These are phyloP conservation scores for Arthrobotrys entomopaga DNA, from an alignment of 2,329 filamentous ascomycete species.

Conservation along the genomic window DNA sequence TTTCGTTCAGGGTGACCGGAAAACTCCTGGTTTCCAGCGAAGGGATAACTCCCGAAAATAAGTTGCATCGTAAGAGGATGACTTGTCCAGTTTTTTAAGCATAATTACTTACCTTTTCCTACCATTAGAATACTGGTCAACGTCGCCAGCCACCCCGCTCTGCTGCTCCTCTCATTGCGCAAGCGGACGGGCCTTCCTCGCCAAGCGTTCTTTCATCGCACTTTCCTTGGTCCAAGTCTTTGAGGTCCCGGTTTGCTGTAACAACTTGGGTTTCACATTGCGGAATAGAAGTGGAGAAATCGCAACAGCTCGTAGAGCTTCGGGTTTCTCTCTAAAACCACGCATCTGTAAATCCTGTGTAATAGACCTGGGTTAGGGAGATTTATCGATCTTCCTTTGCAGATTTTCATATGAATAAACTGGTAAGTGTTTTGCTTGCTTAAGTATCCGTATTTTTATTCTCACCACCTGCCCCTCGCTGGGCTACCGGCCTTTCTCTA, in stretches of 20 bases:
- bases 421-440: slow-evolving; percentile 52
- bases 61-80: slow-evolving; percentile 17
- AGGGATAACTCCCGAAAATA: slow-evolving; percentile 31
- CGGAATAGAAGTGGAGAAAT: slow-evolving; percentile 44
- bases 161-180: slow-evolving; percentile 33
- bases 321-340: slow-evolving; percentile 29
- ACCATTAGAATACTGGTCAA: slow-evolving; percentile 14
- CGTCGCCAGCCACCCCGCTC: slow-evolving; percentile 16
- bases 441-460: neutral
- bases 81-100: slow-evolving; percentile 29
- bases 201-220: slow-evolving; percentile 38
- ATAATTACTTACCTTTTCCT: slow-evolving; percentile 14
- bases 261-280: slow-evolving; percentile 50
- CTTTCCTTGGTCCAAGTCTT: slow-evolving; percentile 23
- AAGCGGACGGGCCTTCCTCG: slow-evolving; percentile 28
- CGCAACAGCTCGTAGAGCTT: slow-evolving; percentile 31
- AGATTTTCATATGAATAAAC: slow-evolving; percentile 55
- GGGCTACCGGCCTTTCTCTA: neutral
- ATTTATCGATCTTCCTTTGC: slow-evolving; percentile 51
- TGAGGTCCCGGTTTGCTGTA: slow-evolving; percentile 41
- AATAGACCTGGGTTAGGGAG: slow-evolving; percentile 29
- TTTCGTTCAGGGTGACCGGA: slow-evolving; percentile 37
- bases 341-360: slow-evolving; percentile 23
- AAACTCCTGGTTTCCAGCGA: slow-evolving; percentile 36
- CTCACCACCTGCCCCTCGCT: neutral